Base-by-base conservation (phyloP, 345 rosid genomes). In the Syzygium grande region DNA sequence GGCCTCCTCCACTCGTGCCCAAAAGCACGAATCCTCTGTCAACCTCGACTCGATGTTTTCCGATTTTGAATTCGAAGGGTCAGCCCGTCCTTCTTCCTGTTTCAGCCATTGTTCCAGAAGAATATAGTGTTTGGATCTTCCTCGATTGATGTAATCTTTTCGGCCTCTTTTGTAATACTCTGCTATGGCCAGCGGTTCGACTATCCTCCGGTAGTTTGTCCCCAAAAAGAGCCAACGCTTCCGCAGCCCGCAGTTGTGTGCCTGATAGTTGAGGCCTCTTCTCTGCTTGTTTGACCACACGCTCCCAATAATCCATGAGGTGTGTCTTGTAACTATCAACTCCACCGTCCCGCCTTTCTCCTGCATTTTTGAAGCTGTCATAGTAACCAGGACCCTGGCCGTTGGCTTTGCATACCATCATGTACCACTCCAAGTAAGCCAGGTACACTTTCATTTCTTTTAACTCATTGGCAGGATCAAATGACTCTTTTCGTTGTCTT, bases 1-100 rank as follows among this genome's bases (percentile, higher is more conserved):
- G 38, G 97, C 94, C 87, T 96, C 98, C 89, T 97, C 98, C 16
- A 97, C 99, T 6, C 90, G 86, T 23, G 95, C 94, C 99, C 99
- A 97, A 25, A 97, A 96, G 85, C 97, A 95, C 55, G 99, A 96
- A 92, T 96, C 99, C 80, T 92, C 87, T 0, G 93, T 94, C 30
- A 95, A 5, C 9, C 52, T 51, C 12, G 52, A 51, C 52, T 51
- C 52, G 52, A 51, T 41, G 52, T 19, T 85, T 51, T 52, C 86
- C 46, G 88, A 88, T 77, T 73, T 85, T 14, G 27, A 4, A 21
- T 65, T 22, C 14, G 46, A 4, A 17, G 51, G 13, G 7, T 83
- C 51, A 49, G 25, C 12, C 23, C 1, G 17, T 34, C 38, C 38
- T 34, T 34, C 52, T 51, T 9, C 52, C 8, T 2, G 52, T 43